These are phyloP conservation scores for Ganoderma lucidum DNA, from an alignment of 1,284 basidiomycete species.

Conservation along the genomic window DNA sequence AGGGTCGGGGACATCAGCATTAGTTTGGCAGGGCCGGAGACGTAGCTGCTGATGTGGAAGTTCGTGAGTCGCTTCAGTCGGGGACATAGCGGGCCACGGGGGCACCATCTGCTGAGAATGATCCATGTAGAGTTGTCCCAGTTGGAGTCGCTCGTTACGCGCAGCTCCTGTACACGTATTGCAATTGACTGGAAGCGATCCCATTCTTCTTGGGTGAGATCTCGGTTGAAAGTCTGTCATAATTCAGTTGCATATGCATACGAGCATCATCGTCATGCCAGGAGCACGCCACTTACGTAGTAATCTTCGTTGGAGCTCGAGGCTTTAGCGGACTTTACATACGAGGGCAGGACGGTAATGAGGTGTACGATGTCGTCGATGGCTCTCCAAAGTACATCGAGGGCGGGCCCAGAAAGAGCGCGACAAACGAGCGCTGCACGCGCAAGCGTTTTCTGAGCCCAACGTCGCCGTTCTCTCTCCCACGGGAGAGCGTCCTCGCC, in stretches of 20 bases:
- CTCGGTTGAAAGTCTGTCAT: conserved; percentile 4
- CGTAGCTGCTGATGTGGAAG: conserved; percentile 2
- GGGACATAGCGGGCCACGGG: conserved; percentile 12
- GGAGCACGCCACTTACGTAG: not conserved
- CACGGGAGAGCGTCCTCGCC: conserved; percentile 2
- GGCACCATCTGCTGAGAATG: conserved; percentile 6
- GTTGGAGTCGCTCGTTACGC: not conserved
- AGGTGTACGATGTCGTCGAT: conserved; percentile 19
- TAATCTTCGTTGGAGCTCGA: not conserved
- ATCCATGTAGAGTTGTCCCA: conserved; percentile 15
- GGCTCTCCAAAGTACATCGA: conserved; percentile 21
- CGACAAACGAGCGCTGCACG: conserved; percentile 16
- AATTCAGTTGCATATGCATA: too few relatives aligned
- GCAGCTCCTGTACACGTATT: conserved; percentile 6
- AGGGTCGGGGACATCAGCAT: conserved; percentile 15
- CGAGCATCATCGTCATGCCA: not conserved
- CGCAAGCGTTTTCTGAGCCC: conserved; percentile 17
- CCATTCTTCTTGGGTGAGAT: conserved; percentile 9
- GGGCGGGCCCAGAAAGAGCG: conserved; percentile 10
- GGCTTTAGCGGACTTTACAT: conserved; percentile 2
- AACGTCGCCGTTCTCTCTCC: not conserved
- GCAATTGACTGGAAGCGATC: conserved; percentile 4
- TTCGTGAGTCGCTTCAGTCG: conserved; percentile 8
- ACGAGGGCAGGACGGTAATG: conserved; percentile 7
- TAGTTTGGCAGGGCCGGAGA: conserved; percentile 6